phyloP scores from a whole-genome alignment of 2,329 filamentous ascomycete species.

The Fusarium sp. region DNA sequence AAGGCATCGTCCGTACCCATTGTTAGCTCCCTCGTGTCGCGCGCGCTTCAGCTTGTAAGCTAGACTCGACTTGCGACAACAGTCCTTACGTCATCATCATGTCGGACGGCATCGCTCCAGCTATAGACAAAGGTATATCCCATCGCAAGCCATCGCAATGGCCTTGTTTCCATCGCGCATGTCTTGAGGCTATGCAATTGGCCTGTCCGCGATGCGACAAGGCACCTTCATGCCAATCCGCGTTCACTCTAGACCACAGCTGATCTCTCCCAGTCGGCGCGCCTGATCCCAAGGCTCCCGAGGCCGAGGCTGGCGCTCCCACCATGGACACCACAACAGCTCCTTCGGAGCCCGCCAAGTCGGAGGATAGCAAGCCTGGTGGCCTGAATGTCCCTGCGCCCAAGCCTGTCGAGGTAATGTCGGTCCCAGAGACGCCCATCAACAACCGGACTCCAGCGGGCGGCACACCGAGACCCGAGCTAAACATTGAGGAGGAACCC shows the following conservation, averaged over 20 bases:
- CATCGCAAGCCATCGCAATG: conserved; percentile 30
- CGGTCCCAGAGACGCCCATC: conserved; percentile 52
- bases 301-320: conserved; percentile 44
- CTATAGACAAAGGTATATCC: conserved; percentile 51
- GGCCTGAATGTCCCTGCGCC: conserved; percentile 37
- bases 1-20: conserved; percentile 14
- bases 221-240: neutral
- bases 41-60: conserved; percentile 27
- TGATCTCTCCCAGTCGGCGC: conserved; percentile 44
- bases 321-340: conserved; percentile 41
- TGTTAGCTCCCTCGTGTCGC: conserved; percentile 13
- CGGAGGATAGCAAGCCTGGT: conserved; percentile 33
- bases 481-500: conserved; percentile 48
- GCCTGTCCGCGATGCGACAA: conserved; percentile 4
- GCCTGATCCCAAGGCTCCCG: conserved; percentile 44
- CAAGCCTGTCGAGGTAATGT: conserved; percentile 52
- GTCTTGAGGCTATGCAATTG: conserved; percentile 30
- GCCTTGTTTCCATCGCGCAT: conserved; percentile 2
- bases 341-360: conserved; percentile 36
- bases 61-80: conserved; percentile 32
- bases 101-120: conserved; percentile 50
- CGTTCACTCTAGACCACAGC: conserved; percentile 10
- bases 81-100: conserved; percentile 50
- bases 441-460: conserved; percentile 50
- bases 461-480: conserved; percentile 50